phyloP scores from a whole-genome alignment of 805 yeast genomes.

The Clavispora santaluciae region DNA sequence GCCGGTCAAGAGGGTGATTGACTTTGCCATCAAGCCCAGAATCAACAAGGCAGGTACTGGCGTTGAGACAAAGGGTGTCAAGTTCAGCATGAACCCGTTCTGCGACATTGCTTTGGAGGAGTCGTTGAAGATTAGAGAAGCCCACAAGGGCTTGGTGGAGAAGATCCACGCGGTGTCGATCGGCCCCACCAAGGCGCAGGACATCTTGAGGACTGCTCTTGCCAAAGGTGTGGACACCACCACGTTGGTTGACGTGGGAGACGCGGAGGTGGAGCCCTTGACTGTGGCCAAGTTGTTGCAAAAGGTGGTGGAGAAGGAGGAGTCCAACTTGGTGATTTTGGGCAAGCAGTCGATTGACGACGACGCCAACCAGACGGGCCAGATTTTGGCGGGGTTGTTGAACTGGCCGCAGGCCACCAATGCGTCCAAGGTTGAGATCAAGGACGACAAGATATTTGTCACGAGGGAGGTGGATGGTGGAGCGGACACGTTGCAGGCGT shows the following conservation, averaged over 20 bases:
- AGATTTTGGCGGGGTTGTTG: conserved; percentile 88
- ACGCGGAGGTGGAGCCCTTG: conserved; percentile 75
- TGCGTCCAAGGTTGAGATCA: conserved; percentile 76
- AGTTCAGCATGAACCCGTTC: conserved; percentile 92
- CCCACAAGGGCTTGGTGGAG: conserved; percentile 64
- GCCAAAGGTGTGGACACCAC: conserved; percentile 94
- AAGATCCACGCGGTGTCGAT: conserved; percentile 86
- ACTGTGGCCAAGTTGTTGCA: conserved; percentile 82
- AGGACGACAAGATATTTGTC: conserved; percentile 57
- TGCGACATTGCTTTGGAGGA: conserved; percentile 98
- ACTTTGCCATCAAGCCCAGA: conserved; percentile 89
- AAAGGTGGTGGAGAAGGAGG: conserved; percentile 63
- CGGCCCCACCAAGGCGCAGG: conserved; percentile 84
- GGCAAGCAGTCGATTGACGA: conserved; percentile 98
- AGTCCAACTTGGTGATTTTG: conserved; percentile 74
- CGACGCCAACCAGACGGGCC: conserved; percentile 93
- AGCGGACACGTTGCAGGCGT: conserved; percentile 71
- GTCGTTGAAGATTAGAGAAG: conserved; percentile 72
- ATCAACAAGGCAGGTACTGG: conserved; percentile 82
- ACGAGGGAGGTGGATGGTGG: conserved; percentile 97
- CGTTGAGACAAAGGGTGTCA: conserved; percentile 82
- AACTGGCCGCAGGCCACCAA: conserved; percentile 97
- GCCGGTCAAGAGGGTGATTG: conserved; percentile 93
- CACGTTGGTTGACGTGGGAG: conserved; percentile 75
- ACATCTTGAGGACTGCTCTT: conserved; percentile 78